phyloP scores from a whole-genome alignment of 495 filamentous ascomycete genomes.

The Diplogelasinospora grovesii region DNA sequence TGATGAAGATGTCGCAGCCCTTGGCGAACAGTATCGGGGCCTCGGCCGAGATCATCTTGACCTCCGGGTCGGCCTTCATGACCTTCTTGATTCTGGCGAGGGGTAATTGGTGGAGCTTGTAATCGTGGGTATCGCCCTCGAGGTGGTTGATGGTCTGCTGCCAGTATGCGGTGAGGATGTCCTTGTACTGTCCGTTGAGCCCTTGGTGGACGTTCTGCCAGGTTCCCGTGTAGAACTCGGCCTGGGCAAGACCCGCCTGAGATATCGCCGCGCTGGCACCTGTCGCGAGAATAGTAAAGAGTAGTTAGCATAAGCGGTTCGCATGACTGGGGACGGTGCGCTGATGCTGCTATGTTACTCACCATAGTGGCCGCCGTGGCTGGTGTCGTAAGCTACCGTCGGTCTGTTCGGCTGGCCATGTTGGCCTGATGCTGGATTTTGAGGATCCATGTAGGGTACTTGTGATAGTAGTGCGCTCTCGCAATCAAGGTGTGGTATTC shows the following conservation, averaged over 20 bases:
- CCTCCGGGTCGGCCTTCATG: conserved; percentile 98
- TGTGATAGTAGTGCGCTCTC: too few relatives aligned
- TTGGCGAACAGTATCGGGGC: conserved; percentile 97
- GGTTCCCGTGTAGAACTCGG: conserved; percentile 84
- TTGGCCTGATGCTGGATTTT: conserved; percentile 35
- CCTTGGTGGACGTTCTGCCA: conserved; percentile 99
- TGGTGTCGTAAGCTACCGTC: conserved; percentile 68
- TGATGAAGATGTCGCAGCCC: conserved; percentile 99
- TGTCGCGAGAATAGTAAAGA: conserved; percentile 40
- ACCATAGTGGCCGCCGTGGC: conserved; percentile 87
- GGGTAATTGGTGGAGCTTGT: conserved; percentile 93
- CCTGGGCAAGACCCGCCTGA: conserved; percentile 72
- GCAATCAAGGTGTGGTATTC: too few relatives aligned
- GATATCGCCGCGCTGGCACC: conserved; percentile 76
- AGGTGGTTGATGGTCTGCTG: conserved; percentile 94
- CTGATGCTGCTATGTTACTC: conserved; percentile 25
- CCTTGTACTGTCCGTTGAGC: conserved; percentile 84
- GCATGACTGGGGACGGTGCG: too few relatives aligned
- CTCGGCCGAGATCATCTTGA: conserved; percentile 99
- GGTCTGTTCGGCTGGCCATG: conserved; percentile 36
- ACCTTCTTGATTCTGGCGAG: conserved; percentile 98
- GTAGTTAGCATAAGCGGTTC: not conserved
- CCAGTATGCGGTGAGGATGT: conserved; percentile 98
- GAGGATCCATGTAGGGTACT: conserved; percentile 42
- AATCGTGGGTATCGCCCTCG: conserved; percentile 92